Evolutionary conservation across 306 rosid genomes (phyloP).

Genomic region (Neltuma alba): DNA sequence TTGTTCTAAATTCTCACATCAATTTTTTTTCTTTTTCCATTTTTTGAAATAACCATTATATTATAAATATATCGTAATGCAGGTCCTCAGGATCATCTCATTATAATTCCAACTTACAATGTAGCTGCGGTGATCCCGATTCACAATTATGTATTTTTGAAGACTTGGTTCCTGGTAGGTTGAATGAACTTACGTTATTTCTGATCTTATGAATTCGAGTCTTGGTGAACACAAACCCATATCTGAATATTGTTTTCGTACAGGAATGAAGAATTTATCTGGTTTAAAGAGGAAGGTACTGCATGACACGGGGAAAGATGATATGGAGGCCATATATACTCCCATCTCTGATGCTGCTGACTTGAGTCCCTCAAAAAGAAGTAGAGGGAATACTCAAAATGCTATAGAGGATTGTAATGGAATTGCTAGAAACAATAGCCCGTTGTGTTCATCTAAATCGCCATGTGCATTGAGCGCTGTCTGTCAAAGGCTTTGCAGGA

Average conservation of each 20-base stretch:
- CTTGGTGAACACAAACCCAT: conserved; percentile 1
- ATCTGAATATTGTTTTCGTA: conserved; percentile 33
- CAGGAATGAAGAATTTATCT: conserved; percentile 65
- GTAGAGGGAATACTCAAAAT: conserved; percentile 39
- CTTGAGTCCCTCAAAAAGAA: conserved; percentile 50
- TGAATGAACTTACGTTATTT: conserved; percentile 27
- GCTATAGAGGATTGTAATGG: conserved; percentile 55
- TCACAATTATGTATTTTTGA: conserved; percentile 53
- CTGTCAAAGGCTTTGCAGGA: conserved; percentile 86
- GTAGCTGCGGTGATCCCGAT: conserved; percentile 77
- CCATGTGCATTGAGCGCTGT: conserved; percentile 89
- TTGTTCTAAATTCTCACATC: not conserved
- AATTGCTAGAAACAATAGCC: conserved; percentile 49
- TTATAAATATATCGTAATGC: conserved; percentile 36
- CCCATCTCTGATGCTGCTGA: conserved; percentile 34
- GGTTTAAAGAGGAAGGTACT: conserved; percentile 76
- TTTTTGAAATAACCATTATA: not conserved
- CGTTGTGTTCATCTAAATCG: conserved; percentile 67
- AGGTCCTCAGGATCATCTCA: conserved; percentile 68
- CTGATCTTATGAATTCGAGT: not conserved
- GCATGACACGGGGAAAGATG: conserved; percentile 49
- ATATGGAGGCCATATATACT: conserved; percentile 43
- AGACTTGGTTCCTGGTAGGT: conserved; percentile 72
- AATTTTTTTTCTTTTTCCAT: not conserved
- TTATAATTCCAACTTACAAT: conserved; percentile 45